Conservation (phyloP, 2,329 filamentous ascomycete genomes). For the Alternaria brassicae region DNA sequence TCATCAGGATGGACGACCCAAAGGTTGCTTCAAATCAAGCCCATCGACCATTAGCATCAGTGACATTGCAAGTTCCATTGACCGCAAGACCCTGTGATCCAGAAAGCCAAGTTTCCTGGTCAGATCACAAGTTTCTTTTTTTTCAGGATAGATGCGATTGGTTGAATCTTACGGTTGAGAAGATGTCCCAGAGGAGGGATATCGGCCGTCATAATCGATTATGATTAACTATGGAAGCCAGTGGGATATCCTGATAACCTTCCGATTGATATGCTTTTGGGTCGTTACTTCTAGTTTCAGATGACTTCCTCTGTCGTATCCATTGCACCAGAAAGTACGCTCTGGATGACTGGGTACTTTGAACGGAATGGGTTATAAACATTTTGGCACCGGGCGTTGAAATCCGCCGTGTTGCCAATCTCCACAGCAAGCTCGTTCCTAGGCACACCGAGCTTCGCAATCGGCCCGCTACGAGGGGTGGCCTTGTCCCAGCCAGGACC, state of each 20-base stretch:
- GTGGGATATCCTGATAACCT: neutral
- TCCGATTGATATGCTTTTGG: neutral
- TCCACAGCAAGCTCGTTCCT: slow-evolving; percentile 45
- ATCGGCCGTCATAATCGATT: neutral
- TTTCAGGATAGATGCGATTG: neutral
- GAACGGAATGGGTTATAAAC: slow-evolving; percentile 33
- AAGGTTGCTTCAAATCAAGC: neutral
- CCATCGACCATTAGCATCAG: neutral
- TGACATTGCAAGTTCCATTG: neutral
- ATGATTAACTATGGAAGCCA: neutral
- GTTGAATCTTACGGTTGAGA: neutral
- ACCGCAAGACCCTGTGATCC: neutral
- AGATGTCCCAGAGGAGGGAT: neutral
- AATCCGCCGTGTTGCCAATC: slow-evolving; percentile 40
- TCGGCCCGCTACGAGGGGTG: slow-evolving; percentile 36
- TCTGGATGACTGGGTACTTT: slow-evolving; percentile 31
- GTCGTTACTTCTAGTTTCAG: slow-evolving; percentile 2
- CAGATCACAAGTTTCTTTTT: neutral
- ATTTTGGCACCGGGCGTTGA: slow-evolving; percentile 45
- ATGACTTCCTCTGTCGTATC: slow-evolving; percentile 1
- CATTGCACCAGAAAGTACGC: slow-evolving; percentile 11
- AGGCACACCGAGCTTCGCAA: slow-evolving; percentile 48
- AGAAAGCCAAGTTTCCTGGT: neutral
- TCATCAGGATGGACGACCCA: neutral
- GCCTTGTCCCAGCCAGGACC: slow-evolving; percentile 54